A percentile compares a stretch with the other conserved stretches of the same genome.
Conservation (phyloP, 2,329 filamentous ascomycete species). For the Aspergillus fijiensis region DNA sequence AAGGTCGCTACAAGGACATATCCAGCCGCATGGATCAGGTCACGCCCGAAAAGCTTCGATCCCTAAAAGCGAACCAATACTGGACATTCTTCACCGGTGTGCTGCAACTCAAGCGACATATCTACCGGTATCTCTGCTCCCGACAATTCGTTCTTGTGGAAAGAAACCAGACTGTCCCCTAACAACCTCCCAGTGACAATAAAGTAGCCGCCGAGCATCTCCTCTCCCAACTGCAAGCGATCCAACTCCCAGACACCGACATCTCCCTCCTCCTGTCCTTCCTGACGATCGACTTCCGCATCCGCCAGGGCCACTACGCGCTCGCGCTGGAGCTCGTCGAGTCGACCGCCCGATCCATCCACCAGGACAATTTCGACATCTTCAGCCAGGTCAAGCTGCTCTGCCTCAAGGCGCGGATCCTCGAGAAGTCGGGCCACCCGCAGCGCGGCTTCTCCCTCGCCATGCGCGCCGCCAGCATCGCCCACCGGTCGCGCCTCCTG, state of each 20-base stretch:
- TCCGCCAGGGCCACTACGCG: conserved; percentile 53
- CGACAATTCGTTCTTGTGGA: not conserved
- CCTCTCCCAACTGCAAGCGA: conserved; percentile 57
- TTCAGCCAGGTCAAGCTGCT: conserved; percentile 69
- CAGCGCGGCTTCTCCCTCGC: conserved; percentile 75
- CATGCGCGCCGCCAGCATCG: conserved; percentile 71
- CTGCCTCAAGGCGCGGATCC: conserved; percentile 69
- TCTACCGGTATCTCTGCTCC: conserved; percentile 39
- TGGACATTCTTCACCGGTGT: conserved; percentile 46
- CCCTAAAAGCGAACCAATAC: conserved; percentile 71
- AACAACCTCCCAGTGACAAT: conserved; percentile 50
- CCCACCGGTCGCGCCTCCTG: conserved; percentile 67
- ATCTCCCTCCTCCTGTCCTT: conserved; percentile 59
- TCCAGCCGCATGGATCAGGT: conserved; percentile 60
- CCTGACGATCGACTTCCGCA: conserved; percentile 59
- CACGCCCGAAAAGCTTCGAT: conserved; percentile 62
- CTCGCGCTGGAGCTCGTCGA: conserved; percentile 57
- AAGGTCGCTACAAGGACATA: conserved; percentile 70
- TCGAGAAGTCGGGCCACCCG: conserved; percentile 66
- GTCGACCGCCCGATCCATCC: conserved; percentile 52
- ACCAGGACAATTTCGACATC: conserved; percentile 60
- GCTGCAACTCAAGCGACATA: conserved; percentile 42
- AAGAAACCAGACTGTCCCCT: conserved; percentile 7
- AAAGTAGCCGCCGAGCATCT: conserved; percentile 57
- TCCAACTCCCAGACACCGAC: conserved; percentile 57